Evolutionary conservation across 2,329 filamentous ascomycete genomes (phyloP).

Genomic region (Claviceps quebecensis): DNA sequence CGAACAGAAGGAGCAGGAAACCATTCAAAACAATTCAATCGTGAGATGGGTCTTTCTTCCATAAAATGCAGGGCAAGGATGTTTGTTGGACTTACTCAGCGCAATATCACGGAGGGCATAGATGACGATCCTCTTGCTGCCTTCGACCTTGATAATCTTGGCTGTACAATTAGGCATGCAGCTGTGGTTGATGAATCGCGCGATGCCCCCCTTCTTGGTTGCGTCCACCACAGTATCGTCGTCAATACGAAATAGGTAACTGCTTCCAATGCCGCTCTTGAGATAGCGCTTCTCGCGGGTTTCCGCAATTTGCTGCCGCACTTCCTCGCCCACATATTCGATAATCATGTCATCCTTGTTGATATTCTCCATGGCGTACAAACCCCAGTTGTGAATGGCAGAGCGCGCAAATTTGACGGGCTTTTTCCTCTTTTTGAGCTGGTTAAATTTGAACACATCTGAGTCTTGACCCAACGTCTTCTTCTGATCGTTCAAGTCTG

Average conservation of each 20-base stretch:
- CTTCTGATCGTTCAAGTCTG: slow-evolving; percentile 91
- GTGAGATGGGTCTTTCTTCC: neutral
- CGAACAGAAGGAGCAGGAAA: neutral
- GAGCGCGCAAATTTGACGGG: slow-evolving; percentile 95
- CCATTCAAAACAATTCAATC: neutral
- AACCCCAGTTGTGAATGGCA: slow-evolving; percentile 96
- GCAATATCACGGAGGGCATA: slow-evolving; percentile 92
- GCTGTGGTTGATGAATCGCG: slow-evolving; percentile 96
- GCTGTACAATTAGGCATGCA: slow-evolving; percentile 98
- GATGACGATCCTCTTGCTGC: slow-evolving; percentile 96
- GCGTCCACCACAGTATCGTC: slow-evolving; percentile 96
- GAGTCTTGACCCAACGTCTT: slow-evolving; percentile 71
- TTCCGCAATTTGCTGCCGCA: slow-evolving; percentile 94
- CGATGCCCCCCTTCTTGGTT: slow-evolving; percentile 96
- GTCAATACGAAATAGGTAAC: slow-evolving; percentile 95
- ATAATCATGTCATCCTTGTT: slow-evolving; percentile 98
- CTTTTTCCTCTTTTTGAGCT: slow-evolving; percentile 98
- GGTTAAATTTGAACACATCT: slow-evolving; percentile 92
- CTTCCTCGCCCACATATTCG: slow-evolving; percentile 96
- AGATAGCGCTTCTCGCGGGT: slow-evolving; percentile 84
- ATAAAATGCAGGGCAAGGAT: too few species aligned
- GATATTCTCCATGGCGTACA: slow-evolving; percentile 97
- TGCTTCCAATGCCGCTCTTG: slow-evolving; percentile 92
- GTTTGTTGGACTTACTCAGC: slow-evolving; percentile 54
- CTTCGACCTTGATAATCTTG: slow-evolving; percentile 98